A percentile compares a stretch with the other conserved stretches of the same genome.
phyloP scores from a whole-genome alignment of 2,329 filamentous ascomycete genomes.

The Biscogniauxia mediterranea region DNA sequence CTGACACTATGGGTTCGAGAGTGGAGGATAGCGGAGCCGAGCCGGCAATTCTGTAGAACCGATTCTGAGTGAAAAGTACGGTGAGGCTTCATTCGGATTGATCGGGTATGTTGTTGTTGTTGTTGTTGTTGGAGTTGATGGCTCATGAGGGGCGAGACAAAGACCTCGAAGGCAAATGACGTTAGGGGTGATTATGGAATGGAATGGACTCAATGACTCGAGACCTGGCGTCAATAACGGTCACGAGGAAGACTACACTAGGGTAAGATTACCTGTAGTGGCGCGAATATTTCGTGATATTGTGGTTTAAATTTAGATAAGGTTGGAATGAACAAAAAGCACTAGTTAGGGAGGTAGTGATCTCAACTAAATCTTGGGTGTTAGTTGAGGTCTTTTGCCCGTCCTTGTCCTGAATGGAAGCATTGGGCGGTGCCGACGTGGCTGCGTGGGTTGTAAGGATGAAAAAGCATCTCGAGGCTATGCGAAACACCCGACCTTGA shows the following conservation, averaged over 20 bases:
- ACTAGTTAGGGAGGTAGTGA: too few species aligned
- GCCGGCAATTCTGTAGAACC: not conserved
- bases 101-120: too few species aligned
- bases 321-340: too few species aligned
- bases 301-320: not conserved
- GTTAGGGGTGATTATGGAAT: not conserved
- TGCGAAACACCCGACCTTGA: not conserved
- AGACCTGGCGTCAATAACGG: not conserved
- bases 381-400: too few species aligned
- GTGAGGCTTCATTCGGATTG: not conserved
- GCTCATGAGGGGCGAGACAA: not conserved
- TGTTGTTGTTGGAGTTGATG: not conserved
- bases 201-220: not conserved
- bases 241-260: not conserved
- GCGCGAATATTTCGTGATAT: not conserved
- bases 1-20: not conserved
- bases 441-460: too few species aligned
- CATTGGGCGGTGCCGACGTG: too few species aligned
- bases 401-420: too few species aligned
- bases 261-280: not conserved
- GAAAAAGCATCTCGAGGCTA: not conserved
- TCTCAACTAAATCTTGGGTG: too few species aligned
- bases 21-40: not conserved
- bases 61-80: not conserved
- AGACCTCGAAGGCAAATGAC: not conserved